Evolutionary conservation across 164 flowering plant species (phyloP).

Genomic region (Platanus orientalis): DNA sequence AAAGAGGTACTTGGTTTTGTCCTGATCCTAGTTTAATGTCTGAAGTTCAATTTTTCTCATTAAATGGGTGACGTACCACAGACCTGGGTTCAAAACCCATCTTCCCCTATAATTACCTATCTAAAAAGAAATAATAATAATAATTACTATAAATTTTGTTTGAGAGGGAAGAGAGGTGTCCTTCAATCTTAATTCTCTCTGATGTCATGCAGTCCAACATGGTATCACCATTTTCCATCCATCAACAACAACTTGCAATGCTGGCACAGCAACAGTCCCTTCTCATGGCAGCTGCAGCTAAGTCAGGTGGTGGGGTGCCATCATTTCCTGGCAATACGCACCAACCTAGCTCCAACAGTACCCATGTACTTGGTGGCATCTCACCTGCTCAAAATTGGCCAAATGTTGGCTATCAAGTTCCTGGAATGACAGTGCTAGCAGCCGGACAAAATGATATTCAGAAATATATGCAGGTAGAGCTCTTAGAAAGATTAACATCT

Average conservation of each 20-base stretch:
- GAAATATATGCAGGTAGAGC: constrained; percentile 50
- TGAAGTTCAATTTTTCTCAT: too few relatives aligned
- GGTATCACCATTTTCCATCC: constrained; percentile 79
- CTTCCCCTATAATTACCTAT: too few relatives aligned
- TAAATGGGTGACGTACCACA: too few relatives aligned
- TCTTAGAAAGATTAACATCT: constrained; percentile 2
- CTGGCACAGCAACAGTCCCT: constrained; percentile 85
- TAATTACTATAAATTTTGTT: neutral
- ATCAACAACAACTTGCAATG: constrained; percentile 88
- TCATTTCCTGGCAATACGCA: constrained; percentile 26
- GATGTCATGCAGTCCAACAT: constrained; percentile 60
- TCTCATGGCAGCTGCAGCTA: constrained; percentile 81
- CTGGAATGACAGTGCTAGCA: constrained; percentile 52
- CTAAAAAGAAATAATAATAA: too few relatives aligned
- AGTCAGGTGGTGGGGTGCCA: constrained; percentile 37
- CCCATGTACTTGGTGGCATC: constrained; percentile 17
- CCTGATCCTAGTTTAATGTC: too few relatives aligned
- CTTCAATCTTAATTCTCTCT: neutral
- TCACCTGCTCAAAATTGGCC: constrained; percentile 56
- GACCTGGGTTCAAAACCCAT: too few relatives aligned
- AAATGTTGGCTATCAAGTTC: constrained; percentile 48
- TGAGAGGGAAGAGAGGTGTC: neutral
- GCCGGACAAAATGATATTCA: constrained; percentile 39
- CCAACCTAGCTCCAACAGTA: constrained; percentile 38
- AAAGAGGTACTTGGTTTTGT: too few relatives aligned